Evolutionary conservation across 2,329 filamentous ascomycete species (phyloP), one percentile per base, ranked within the genome.

Genomic region (Cladophialophora chaetospira): DNA sequence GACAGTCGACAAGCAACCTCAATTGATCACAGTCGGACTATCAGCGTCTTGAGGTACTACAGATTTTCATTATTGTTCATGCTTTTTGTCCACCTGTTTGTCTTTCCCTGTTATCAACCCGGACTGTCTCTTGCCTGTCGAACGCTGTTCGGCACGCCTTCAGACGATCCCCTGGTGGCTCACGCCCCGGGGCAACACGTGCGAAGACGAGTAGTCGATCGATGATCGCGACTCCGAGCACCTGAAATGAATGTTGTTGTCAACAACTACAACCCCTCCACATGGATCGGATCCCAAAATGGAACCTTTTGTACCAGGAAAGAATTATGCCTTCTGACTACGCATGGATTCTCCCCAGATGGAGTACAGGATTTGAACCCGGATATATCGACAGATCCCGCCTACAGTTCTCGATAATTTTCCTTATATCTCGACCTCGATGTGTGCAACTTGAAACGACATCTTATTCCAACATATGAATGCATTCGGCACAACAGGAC

Each of bases 11-110:
- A 38, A 40, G 8, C 25, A 40, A 21, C 35, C 21, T 38, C 33
- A 35, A 23, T 49, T 49, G 46, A 49, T 35, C 36, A 29, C 33
- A 49, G 31, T 33, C 46, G 31, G 46, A 33, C 29, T 43, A 28
- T 38, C 48, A 43, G 23, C 48, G 35, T 51, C 35, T 51, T 51
- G 48, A 51, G 48, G 48, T 51, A 51, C 48, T 51, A 29, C 35
- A 40, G 33, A 21, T 51, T 51, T 43, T n/a, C 48, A 28, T 51
- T 51, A 19, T 43, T 26, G n/a, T 28, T 43, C 31, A n/a, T 45
- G 10, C n/a, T 2, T 51, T 51, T 43, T 33, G 11, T 43, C 21
- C 29, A 11, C 17, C 13, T 40, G 42, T 25, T 51, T n/a, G 9
- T 25, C 35, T 31, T 21, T 19, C 11, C 10, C 3, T 21, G 11